A percentile compares a stretch with the other conserved stretches of the same genome.
Evolutionary conservation across 306 rosid species (phyloP).

Genomic region (Medicago lupulina): DNA sequence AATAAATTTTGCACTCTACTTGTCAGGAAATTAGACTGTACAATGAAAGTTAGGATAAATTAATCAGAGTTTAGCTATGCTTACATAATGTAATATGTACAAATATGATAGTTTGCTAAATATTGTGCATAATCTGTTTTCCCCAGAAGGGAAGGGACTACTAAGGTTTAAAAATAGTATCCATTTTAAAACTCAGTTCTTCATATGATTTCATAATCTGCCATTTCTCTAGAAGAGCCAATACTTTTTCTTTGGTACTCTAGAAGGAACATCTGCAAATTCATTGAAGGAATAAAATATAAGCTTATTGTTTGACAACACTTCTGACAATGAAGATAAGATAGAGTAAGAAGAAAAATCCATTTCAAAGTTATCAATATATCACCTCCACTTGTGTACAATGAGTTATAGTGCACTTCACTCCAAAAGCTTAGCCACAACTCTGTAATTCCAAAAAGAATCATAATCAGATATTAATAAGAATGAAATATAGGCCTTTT

Average conservation of each 20-base stretch:
- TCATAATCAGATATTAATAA: not conserved
- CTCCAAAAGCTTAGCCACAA: slow-evolving; percentile 99
- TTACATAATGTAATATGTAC: slow-evolving; percentile 3
- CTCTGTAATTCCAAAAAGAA: slow-evolving; percentile 51
- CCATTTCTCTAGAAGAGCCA: slow-evolving; percentile 80
- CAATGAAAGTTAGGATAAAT: slow-evolving; percentile 23
- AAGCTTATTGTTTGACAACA: slow-evolving; percentile 24
- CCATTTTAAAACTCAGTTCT: not conserved
- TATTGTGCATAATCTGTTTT: slow-evolving; percentile 21
- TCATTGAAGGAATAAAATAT: slow-evolving; percentile 19
- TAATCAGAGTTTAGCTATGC: slow-evolving; percentile 12
- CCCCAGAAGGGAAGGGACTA: slow-evolving; percentile 13
- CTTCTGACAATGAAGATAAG: not conserved
- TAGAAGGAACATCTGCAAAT: slow-evolving; percentile 84
- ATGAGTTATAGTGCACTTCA: slow-evolving; percentile 95
- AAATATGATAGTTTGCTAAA: not conserved
- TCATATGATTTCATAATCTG: slow-evolving; percentile 30
- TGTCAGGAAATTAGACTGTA: slow-evolving; percentile 30
- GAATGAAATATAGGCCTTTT: too few species aligned
- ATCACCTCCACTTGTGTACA: slow-evolving; percentile 80
- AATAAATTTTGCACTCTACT: slow-evolving; percentile 16
- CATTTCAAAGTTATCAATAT: slow-evolving; percentile 12
- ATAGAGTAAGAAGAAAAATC: not conserved
- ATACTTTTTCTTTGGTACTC: slow-evolving; percentile 66
- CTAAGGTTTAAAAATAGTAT: not conserved